Evolutionary conservation across 805 yeast species (phyloP), one percentile per base, ranked within the genome.

Genomic region (Saturnispora zaruensis): DNA sequence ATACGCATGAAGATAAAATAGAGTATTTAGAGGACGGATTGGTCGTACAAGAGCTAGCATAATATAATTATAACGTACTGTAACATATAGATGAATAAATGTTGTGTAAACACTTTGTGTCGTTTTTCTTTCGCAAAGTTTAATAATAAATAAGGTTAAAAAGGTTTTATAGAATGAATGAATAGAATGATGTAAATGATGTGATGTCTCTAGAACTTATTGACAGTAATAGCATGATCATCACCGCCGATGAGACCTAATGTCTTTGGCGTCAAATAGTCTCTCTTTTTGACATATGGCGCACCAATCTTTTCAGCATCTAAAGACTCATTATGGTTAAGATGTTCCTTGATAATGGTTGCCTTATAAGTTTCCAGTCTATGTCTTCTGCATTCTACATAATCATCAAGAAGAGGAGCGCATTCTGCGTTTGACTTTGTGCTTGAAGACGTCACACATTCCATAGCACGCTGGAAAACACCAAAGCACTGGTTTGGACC

Each of bases 401-500:
- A 68, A 50, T 68, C 72, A 38, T 60, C 59, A 51, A 61, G 62
- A 34, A 65, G 56, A 14, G 61, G 58, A 32, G 59, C 57, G 53
- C 72, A 68, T 48, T 66, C 66, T 16, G 62, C 62, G 45, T 60
- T 61, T 26, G 58, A 58, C 33, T 57, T 53, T 6, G 64, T 61
- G n/a, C 59, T 57, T 26, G 59, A 58, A 45, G 60, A 65, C 8
- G 72, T 68, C 65, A 67, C 61, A 51, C 72, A 68, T 56, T 68
- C 72, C 21, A 68, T 58, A 6, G 68, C 69, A 47, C 64, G 63
- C 51, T 68, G 72, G 51, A 67, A 68, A 30, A 62, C 61, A 26
- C 66, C 67, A 55, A 66, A 68, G 55, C 72, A 68, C 47, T 59
- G 63, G 60, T 61, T 66, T 41, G 72, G 72, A 24, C 70, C 72